Percentiles rank a stretch among this genome's conserved stretches.
Evolutionary conservation across 2,329 filamentous ascomycete species (phyloP).

Genomic region (Verticillium albo-atrum): DNA sequence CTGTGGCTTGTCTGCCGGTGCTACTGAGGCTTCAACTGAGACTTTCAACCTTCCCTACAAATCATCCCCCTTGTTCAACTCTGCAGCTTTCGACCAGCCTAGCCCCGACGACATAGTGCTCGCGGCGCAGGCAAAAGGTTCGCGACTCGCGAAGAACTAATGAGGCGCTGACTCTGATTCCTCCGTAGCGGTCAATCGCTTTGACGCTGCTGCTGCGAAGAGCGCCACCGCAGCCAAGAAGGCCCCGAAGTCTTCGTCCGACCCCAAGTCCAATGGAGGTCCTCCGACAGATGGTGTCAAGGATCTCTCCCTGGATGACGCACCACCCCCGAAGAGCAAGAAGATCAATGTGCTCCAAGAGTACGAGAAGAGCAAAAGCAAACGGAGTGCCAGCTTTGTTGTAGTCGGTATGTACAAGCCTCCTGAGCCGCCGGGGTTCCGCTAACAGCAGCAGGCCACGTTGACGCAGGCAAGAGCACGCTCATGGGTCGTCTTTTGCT

Average conservation of each 20-base stretch:
- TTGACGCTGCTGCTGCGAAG: conserved; percentile 31
- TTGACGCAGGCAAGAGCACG: conserved; percentile 96
- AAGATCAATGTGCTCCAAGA: conserved; percentile 82
- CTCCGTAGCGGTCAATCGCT: conserved; percentile 47
- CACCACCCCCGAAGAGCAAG: conserved; percentile 62
- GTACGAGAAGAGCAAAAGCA: conserved; percentile 68
- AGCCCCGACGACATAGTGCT: conserved; percentile 90
- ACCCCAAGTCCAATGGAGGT: conserved; percentile 10
- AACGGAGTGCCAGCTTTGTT: conserved; percentile 84
- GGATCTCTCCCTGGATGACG: conserved; percentile 42
- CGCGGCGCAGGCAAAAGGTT: conserved; percentile 86
- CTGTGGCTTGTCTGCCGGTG: conserved; percentile 33
- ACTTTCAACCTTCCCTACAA: conserved; percentile 45
- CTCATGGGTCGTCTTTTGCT: conserved; percentile 92
- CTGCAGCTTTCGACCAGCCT: conserved; percentile 71
- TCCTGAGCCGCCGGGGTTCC: background rate
- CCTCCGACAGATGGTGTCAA: conserved; percentile 25
- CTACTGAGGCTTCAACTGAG: conserved; percentile 17
- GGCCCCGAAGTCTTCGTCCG: conserved; percentile 23
- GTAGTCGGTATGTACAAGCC: conserved; percentile 66
- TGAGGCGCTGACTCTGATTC: conserved; percentile 49
- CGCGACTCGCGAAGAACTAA: conserved; percentile 50
- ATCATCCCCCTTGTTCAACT: conserved; percentile 41
- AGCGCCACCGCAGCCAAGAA: conserved; percentile 30
- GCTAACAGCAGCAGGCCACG: conserved; percentile 61